Evolutionary conservation across 2,329 filamentous ascomycete species (phyloP), one percentile per base, ranked within the genome.

Genomic region (Daldinia sp.): DNA sequence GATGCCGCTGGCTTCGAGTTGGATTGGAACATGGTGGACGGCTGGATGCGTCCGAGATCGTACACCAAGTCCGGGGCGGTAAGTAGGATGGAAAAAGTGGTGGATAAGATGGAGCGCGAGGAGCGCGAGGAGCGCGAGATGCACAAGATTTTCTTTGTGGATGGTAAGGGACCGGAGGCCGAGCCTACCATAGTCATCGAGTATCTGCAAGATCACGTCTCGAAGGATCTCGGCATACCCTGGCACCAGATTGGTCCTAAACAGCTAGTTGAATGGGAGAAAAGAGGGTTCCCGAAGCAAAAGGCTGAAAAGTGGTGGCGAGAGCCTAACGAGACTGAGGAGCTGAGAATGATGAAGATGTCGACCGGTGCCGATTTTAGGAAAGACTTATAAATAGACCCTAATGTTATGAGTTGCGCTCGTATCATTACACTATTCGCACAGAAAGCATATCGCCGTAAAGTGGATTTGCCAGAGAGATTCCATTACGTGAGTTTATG

Each of bases 151-250:
- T 72, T 72, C 65, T 73, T 73, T 28, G 62, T 66, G 3, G 65
- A 65, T 20, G 65, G 62, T 12, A 57, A 64, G 20, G 48, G 6
- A 0, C 64, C 61, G 0, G 61, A 30, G 2, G 50, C 37, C 1
- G 23, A 59, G 13, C 1, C 15, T 0, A 4, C 28, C 0, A 20
- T 9, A 1, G 42, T 68, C 1, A 18, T 35, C 1, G 0, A 58
- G 2, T 70, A 69, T 26, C n/a, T 73, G 5, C 72, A 68, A 41
- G 75, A 76, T 18, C 69, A 69, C 6, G 72, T 75, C 23, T 75
- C 73, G 1, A 76, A 75, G 50, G 73, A 76, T 18, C 67, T 76
- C 6, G 69, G 62, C n/a, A 39, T 74, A 0, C 72, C 74, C 3
- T 70, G 53, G 57, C 73, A 73, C 18, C 74, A 74, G 33, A 75